Conservation (phyloP, 306 rosid species). For the Trichosanthes cucumerina region DNA sequence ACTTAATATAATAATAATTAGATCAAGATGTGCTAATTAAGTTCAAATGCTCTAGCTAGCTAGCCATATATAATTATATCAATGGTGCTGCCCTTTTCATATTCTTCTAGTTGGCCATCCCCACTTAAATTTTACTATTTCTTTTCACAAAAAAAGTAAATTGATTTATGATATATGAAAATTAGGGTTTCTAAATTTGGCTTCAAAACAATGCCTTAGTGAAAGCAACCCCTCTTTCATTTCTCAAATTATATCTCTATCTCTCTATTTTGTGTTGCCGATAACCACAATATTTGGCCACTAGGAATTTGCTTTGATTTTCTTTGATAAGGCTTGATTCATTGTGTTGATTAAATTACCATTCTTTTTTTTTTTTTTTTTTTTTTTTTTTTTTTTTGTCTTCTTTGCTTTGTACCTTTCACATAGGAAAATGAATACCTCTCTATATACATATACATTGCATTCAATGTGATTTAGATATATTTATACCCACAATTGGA, state of each 20-base stretch:
- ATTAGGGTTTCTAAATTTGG: slow-evolving; percentile 15
- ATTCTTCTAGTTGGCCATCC: not conserved
- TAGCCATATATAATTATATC: not conserved
- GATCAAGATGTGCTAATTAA: not conserved
- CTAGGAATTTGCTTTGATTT: slow-evolving; percentile 3
- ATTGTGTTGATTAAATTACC: not conserved
- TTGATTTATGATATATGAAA: slow-evolving; percentile 2
- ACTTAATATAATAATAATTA: not conserved
- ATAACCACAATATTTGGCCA: slow-evolving; percentile 8
- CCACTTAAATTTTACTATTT: not conserved
- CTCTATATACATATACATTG: not conserved
- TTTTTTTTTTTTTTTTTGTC: too few species aligned
- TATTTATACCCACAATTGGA: not conserved
- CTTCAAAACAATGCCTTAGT: slow-evolving; percentile 5
- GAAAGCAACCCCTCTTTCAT: slow-evolving; percentile 7
- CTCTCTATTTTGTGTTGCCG: not conserved
- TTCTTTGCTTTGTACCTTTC: not conserved
- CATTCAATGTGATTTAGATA: not conserved
- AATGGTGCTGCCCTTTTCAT: not conserved
- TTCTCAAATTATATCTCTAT: not conserved
- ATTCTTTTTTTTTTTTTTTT: too few species aligned
- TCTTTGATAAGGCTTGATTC: slow-evolving; percentile 7
- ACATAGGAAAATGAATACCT: not conserved
- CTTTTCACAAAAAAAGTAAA: slow-evolving; percentile 8
- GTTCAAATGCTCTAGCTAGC: not conserved